phyloP scores from a whole-genome alignment of 2,329 filamentous ascomycete species.

The Fusarium albidum region DNA sequence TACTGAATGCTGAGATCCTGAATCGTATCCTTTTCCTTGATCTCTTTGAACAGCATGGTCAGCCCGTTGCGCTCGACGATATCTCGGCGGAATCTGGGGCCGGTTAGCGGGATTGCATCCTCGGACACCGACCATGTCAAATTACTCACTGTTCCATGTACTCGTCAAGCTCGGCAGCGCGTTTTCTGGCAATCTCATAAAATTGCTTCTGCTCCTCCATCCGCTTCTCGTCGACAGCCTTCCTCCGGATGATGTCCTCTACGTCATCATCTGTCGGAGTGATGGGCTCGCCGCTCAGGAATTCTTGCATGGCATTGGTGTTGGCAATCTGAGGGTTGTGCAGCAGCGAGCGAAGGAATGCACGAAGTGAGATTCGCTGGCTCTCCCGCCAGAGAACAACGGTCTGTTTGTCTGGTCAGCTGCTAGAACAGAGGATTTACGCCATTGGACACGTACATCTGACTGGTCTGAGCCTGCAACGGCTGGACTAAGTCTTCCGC shows the following conservation, averaged over 20 bases:
- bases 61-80: conserved; percentile 81
- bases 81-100: conserved; percentile 67
- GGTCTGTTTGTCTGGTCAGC: conserved; percentile 49
- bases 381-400: conserved; percentile 82
- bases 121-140: background rate
- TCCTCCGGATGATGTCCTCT: conserved; percentile 80
- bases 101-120: conserved; percentile 28
- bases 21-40: conserved; percentile 88
- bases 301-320: conserved; percentile 85
- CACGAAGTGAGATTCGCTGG: conserved; percentile 89
- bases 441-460: conserved; percentile 33
- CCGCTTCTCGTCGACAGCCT: conserved; percentile 84
- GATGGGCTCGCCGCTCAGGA: conserved; percentile 78
- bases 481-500: conserved; percentile 41
- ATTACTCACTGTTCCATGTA: conserved; percentile 89
- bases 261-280: conserved; percentile 82
- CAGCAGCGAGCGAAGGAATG: conserved; percentile 86
- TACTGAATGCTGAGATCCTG: conserved; percentile 92
- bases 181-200: conserved; percentile 91
- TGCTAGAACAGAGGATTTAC: too few relatives aligned
- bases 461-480: conserved; percentile 35
- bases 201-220: conserved; percentile 93
- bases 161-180: conserved; percentile 91
- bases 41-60: conserved; percentile 91
- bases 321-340: conserved; percentile 85